Evolutionary conservation across 352 stramenopile genomes (phyloP), one percentile per base, ranked within the genome.

Genomic region (Phytopythium helicoides): DNA sequence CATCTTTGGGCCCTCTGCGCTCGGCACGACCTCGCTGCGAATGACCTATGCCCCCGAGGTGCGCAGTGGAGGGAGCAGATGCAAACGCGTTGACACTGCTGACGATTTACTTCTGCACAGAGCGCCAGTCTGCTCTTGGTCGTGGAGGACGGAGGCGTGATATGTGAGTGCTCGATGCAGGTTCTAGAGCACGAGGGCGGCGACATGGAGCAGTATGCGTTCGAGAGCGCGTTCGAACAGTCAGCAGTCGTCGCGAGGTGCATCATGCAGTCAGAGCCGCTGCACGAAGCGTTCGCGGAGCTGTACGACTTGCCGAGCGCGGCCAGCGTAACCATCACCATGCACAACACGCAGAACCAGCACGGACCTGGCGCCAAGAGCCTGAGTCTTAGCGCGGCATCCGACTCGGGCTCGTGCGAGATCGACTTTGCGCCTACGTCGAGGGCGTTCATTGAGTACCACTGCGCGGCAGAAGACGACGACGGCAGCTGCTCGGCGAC

Each of bases 101-200:
- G 11, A 52, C 52, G 33, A 36, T 58, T 8, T 56, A 53, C n/a
- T 35, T 26, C 33, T 49, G 22, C 33, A 62, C 54, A 83, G 65
- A 85, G 64, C 26, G 77, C 79, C 15, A 81, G 66, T 38, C 54
- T 92, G 49, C 58, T 84, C 52, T 56, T 92, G 33, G 72, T 89
- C 11, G 73, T 92, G n/a, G 82, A 92, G 47, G 81, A 94, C 47
- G 86, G 71, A 53, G 85, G 85, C 34, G 78, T 92, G 36, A 87
- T 94, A 53, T 92, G 81, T 59, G 85, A 94, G 62, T 92, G 85
- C 48, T 78, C 78, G 37, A 86, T 94, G 60, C 82, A 89, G 51
- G 81, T 87, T 34, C 38, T 94, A 31, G 81, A 94, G 54, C 67
- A 88, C 16, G 85, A 94, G 53, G 66, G 71, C 26, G 79, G 85